phyloP scores from a whole-genome alignment of 768 basidiomycete genomes.

The Termitomyces sp. region DNA sequence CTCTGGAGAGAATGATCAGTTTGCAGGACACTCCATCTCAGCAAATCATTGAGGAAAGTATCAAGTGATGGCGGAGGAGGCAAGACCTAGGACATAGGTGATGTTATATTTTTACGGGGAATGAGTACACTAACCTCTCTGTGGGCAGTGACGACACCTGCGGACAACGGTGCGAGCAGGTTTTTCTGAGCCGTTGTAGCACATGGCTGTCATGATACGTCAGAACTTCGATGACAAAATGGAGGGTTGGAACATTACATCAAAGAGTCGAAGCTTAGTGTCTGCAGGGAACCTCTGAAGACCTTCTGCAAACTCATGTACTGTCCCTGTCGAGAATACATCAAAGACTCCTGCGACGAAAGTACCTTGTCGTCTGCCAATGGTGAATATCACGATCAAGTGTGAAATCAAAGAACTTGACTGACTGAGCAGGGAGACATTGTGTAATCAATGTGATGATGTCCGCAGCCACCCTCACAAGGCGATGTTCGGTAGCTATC shows the following conservation, averaged over 20 bases:
- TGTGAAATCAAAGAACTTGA: slow-evolving; percentile 15
- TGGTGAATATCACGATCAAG: slow-evolving; percentile 5
- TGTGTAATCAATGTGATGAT: slow-evolving; percentile 70
- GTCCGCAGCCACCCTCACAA: slow-evolving; percentile 60
- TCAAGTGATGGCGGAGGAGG: slow-evolving; percentile 48
- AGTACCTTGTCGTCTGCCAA: slow-evolving; percentile 58
- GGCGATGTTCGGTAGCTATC: slow-evolving; percentile 40
- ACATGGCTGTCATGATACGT: slow-evolving; percentile 30
- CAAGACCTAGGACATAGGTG: slow-evolving; percentile 39
- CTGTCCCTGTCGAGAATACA: slow-evolving; percentile 54
- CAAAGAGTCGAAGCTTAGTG: slow-evolving; percentile 44
- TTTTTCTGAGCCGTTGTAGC: slow-evolving; percentile 54
- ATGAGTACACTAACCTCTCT: slow-evolving; percentile 51
- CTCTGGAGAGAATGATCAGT: slow-evolving; percentile 50
- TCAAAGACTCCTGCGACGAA: slow-evolving; percentile 50
- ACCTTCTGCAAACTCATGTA: slow-evolving; percentile 52
- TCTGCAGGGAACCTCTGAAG: slow-evolving; percentile 45
- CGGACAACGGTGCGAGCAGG: slow-evolving; percentile 63
- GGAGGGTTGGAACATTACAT: slow-evolving; percentile 32
- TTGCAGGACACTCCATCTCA: slow-evolving; percentile 56
- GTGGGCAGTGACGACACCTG: slow-evolving; percentile 59
- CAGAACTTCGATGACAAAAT: slow-evolving; percentile 10
- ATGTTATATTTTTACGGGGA: neutral
- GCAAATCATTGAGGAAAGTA: slow-evolving; percentile 48
- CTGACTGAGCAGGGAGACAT: slow-evolving; percentile 64